phyloP scores from a whole-genome alignment of 352 stramenopile species.

The Lagenidium giganteum region DNA sequence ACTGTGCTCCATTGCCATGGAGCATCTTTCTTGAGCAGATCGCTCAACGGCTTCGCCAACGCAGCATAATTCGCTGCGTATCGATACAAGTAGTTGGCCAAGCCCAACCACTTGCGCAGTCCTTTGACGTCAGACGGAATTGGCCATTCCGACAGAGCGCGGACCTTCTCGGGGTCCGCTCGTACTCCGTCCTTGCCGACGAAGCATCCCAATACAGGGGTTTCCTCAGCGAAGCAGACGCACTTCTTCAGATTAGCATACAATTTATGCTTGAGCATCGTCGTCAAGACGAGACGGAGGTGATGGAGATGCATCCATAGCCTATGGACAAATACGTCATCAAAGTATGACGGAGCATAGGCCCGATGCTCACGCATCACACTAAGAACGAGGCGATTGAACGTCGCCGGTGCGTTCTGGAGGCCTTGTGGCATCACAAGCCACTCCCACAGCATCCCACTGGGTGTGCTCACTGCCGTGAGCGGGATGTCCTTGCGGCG shows the following conservation, averaged over 20 bases:
- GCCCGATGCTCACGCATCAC: constrained; percentile 10
- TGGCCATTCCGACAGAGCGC: constrained; percentile 6
- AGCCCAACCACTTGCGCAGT: constrained; percentile 7
- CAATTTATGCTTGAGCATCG: constrained; percentile 10
- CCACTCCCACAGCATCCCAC: constrained; percentile 21
- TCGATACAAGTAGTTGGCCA: constrained; percentile 7
- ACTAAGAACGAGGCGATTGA: constrained; percentile 26
- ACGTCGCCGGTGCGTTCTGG: constrained; percentile 21
- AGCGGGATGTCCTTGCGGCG: constrained; percentile 3
- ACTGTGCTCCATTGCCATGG: constrained; percentile 4
- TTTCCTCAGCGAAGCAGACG: constrained; percentile 14
- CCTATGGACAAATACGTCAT: constrained; percentile 23
- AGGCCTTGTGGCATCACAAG: constrained; percentile 21
- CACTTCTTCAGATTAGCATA: constrained; percentile 24
- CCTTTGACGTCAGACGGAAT: neutral
- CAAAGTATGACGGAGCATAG: constrained; percentile 23
- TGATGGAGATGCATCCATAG: constrained; percentile 13
- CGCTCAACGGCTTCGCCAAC: constrained; percentile 3
- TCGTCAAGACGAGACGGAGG: constrained; percentile 14
- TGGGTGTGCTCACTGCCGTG: constrained; percentile 13
- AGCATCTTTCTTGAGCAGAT: constrained; percentile 10
- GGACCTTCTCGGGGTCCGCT: constrained; percentile 11
- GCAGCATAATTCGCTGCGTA: constrained; percentile 11
- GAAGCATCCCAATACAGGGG: constrained; percentile 19
- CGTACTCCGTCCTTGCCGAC: constrained; percentile 14